These are phyloP conservation scores for Clarkia xantiana DNA, from an alignment of 345 rosid species.

Conservation along the genomic window DNA sequence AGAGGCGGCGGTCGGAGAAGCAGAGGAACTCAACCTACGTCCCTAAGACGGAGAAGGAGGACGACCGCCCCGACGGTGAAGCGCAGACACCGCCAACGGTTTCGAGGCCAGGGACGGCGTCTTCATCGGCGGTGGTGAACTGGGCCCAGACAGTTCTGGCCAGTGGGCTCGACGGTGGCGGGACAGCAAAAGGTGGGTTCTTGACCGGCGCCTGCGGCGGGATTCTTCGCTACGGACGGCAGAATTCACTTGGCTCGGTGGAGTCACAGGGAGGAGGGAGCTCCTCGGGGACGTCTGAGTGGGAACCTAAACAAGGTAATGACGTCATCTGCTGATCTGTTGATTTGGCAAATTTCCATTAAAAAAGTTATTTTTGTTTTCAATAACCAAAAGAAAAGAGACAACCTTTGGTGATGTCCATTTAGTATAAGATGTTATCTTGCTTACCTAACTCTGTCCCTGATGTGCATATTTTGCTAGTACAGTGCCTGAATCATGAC, in stretches of 20 bases:
- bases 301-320: conserved; percentile 53
- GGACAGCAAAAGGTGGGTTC: conserved; percentile 8
- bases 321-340: not conserved
- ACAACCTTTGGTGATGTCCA: no score
- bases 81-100: conserved; percentile 16
- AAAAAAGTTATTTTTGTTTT: no score
- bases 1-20: conserved; percentile 71
- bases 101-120: not conserved
- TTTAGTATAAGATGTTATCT: no score
- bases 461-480: no score
- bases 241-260: conserved; percentile 32
- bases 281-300: conserved; percentile 47
- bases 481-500: no score
- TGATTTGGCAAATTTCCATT: no score
- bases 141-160: conserved; percentile 20
- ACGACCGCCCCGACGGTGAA: conserved; percentile 9
- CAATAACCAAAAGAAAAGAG: no score
- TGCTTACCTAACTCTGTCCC: no score
- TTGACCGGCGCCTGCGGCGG: conserved; percentile 14
- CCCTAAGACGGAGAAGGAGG: conserved; percentile 7
- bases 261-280: conserved; percentile 50
- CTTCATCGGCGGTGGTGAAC: conserved; percentile 24
- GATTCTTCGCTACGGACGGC: conserved; percentile 25
- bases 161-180: conserved; percentile 2
- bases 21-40: conserved; percentile 30